phyloP scores from a whole-genome alignment of 345 rosid genomes.

The Gossypium sturtianum region DNA sequence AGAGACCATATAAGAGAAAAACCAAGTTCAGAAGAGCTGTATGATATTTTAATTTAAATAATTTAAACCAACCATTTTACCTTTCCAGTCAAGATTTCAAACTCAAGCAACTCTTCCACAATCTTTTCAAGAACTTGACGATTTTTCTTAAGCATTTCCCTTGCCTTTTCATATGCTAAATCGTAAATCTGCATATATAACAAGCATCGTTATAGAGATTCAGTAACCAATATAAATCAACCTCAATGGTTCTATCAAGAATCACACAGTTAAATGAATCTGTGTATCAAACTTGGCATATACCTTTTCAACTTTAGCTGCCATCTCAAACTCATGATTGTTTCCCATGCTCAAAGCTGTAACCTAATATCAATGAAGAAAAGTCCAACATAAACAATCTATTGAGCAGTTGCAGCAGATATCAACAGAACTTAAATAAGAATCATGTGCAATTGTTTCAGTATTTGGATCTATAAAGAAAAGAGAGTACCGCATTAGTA shows the following conservation, averaged over 20 bases:
- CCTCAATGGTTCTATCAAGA: neutral
- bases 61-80: slow-evolving; percentile 31
- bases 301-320: slow-evolving; percentile 86
- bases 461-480: slow-evolving; percentile 15
- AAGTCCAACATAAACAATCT: slow-evolving; percentile 13
- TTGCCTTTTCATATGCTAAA: slow-evolving; percentile 72
- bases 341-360: slow-evolving; percentile 85
- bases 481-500: slow-evolving; percentile 58
- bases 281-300: slow-evolving; percentile 8
- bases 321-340: slow-evolving; percentile 77
- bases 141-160: slow-evolving; percentile 70
- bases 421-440: neutral
- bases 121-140: slow-evolving; percentile 71
- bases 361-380: slow-evolving; percentile 34
- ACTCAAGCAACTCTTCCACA: slow-evolving; percentile 84
- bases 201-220: slow-evolving; percentile 1
- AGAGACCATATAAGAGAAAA: neutral
- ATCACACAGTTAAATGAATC: slow-evolving; percentile 1
- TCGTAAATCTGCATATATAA: slow-evolving; percentile 56
- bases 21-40: slow-evolving; percentile 12
- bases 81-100: slow-evolving; percentile 81
- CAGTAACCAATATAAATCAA: slow-evolving; percentile 11
- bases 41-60: slow-evolving; percentile 6
- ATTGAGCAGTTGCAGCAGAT: neutral
- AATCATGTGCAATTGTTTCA: slow-evolving; percentile 2